Conservation (phyloP, 2,329 filamentous ascomycete species). For the Fusarium abutilonis region DNA sequence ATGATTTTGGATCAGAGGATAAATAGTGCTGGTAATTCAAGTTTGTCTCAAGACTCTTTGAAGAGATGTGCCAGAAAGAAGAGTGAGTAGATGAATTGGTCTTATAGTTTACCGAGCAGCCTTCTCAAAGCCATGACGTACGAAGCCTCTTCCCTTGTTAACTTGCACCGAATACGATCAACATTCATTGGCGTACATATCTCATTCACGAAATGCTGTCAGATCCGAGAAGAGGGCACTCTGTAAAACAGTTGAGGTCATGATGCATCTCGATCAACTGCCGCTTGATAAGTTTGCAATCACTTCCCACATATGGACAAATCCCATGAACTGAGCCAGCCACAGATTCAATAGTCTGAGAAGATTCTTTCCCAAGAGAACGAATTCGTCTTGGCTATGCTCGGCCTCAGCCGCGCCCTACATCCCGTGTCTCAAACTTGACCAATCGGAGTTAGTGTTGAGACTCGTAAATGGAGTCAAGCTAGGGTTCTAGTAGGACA, state of each 20-base stretch:
- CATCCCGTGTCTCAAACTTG: slow-evolving; percentile 17
- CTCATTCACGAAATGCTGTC: not conserved
- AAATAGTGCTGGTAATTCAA: too few species aligned
- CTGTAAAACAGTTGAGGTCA: slow-evolving; percentile 12
- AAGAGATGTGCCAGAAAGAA: too few species aligned
- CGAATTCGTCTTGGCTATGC: not conserved
- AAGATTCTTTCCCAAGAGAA: not conserved
- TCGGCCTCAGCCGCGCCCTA: slow-evolving; percentile 1
- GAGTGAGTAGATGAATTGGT: not conserved
- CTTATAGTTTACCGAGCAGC: not conserved
- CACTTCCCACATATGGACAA: too few species aligned
- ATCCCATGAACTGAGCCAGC: not conserved
- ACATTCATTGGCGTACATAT: not conserved
- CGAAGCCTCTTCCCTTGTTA: not conserved
- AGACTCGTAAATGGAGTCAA: not conserved
- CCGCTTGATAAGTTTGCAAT: too few species aligned
- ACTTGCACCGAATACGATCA: not conserved
- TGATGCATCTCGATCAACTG: not conserved
- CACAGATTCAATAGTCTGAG: not conserved
- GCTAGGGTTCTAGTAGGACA: not conserved
- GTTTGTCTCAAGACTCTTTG: too few species aligned
- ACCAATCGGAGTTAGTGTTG: not conserved
- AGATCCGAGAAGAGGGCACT: not conserved
- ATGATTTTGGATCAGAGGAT: slow-evolving; percentile 1
- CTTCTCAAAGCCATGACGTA: not conserved